Evolutionary conservation across 2,329 filamentous ascomycete species (phyloP).

Genomic region (Fusarium penzigii): DNA sequence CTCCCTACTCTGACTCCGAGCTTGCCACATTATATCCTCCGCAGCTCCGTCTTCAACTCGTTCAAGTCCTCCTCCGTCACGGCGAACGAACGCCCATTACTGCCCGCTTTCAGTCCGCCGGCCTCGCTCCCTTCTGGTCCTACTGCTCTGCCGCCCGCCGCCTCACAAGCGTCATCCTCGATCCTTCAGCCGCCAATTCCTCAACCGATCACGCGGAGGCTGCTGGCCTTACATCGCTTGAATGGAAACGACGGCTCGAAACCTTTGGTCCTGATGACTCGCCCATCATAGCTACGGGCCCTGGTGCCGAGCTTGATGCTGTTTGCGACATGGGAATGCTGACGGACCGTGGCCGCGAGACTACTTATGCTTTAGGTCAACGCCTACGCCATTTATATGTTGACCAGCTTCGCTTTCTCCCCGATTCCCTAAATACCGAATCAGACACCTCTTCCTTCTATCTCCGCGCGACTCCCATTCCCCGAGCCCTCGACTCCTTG

Average conservation of each 20-base stretch:
- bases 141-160: conserved; percentile 81
- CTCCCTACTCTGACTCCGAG: conserved; percentile 79
- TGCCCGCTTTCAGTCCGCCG: conserved; percentile 81
- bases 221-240: conserved; percentile 45
- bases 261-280: conserved; percentile 72
- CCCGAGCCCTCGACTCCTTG: conserved; percentile 74
- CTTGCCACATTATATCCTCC: conserved; percentile 79
- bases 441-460: conserved; percentile 64
- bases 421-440: conserved; percentile 53
- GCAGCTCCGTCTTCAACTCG: conserved; percentile 78
- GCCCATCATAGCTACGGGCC: conserved; percentile 69
- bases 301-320: conserved; percentile 69
- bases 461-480: conserved; percentile 72
- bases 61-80: conserved; percentile 83
- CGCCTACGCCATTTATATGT: conserved; percentile 73
- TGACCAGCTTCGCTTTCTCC: conserved; percentile 72
- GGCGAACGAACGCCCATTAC: conserved; percentile 83
- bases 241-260: conserved; percentile 76
- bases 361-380: conserved; percentile 68
- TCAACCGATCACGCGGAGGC: conserved; percentile 25
- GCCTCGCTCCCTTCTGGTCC: conserved; percentile 75
- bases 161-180: conserved; percentile 57
- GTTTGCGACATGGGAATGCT: conserved; percentile 80
- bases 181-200: conserved; percentile 37
- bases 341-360: conserved; percentile 72